Evolutionary conservation across 176 grass and related monocot species (phyloP).

Genomic region (Avena eriantha): DNA sequence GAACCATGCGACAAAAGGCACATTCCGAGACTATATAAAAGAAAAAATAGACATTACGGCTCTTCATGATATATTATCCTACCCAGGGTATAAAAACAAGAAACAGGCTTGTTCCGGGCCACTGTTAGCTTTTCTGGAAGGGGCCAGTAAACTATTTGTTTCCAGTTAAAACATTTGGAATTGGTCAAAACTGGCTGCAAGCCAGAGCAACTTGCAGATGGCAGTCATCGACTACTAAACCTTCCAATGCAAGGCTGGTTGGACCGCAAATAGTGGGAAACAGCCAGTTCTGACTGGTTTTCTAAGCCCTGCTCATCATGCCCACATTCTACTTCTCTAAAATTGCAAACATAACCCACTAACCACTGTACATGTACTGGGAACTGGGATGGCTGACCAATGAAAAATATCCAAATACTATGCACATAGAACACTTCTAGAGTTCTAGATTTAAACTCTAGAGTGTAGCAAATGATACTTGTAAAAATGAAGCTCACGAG

Average conservation of each 20-base stretch:
- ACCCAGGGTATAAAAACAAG: slow-evolving; percentile 24
- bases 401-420: slow-evolving; percentile 34
- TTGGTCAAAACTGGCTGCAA: slow-evolving; percentile 4
- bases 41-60: slow-evolving; percentile 8
- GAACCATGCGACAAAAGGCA: slow-evolving; percentile 5
- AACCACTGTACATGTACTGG: neutral
- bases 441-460: neutral
- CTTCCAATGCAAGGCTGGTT: neutral
- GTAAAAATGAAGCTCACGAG: slow-evolving; percentile 21
- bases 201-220: slow-evolving; percentile 4
- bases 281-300: slow-evolving; percentile 18
- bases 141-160: slow-evolving; percentile 1
- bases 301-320: slow-evolving; percentile 2
- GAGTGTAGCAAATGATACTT: slow-evolving; percentile 29
- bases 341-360: neutral
- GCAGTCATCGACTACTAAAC: neutral
- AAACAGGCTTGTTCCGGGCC: neutral
- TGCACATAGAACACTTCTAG: slow-evolving; percentile 26
- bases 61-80: slow-evolving; percentile 24
- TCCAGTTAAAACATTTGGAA: neutral
- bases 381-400: neutral
- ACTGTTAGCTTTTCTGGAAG: neutral
- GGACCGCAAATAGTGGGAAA: neutral
- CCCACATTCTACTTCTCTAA: slow-evolving; percentile 2
- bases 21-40: slow-evolving; percentile 4